These are phyloP conservation scores for Hordeum pubiflorum DNA, from an alignment of 202 grass and related monocot species.

Conservation along the genomic window DNA sequence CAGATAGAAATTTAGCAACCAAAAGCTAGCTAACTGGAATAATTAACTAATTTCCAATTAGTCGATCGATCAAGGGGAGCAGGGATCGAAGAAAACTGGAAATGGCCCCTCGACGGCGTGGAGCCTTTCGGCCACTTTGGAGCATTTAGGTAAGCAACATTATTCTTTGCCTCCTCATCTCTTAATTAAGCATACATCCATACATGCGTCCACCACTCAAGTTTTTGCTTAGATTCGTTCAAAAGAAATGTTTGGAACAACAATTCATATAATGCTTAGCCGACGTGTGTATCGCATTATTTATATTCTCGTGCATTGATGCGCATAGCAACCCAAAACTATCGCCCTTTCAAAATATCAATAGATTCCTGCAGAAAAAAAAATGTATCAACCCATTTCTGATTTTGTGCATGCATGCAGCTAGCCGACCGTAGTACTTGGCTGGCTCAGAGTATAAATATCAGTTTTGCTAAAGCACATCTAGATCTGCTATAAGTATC, in stretches of 20 bases:
- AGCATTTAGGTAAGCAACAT: background rate
- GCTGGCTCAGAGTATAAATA: background rate
- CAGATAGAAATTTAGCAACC: background rate
- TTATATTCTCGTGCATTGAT: background rate
- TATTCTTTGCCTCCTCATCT: constrained; percentile 26
- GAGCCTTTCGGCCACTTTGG: constrained; percentile 50
- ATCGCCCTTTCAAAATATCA: background rate
- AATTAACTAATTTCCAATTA: constrained; percentile 12
- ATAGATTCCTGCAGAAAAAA: background rate
- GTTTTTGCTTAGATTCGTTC: background rate
- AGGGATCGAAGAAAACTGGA: background rate
- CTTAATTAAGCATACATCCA: background rate
- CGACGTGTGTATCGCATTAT: background rate
- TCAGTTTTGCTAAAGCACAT: too few relatives aligned
- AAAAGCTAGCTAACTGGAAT: background rate
- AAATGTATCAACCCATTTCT: background rate
- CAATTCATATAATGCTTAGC: background rate
- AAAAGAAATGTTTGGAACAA: background rate
- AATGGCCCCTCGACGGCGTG: constrained; percentile 8
- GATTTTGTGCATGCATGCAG: background rate
- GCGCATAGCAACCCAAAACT: background rate
- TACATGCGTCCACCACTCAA: background rate
- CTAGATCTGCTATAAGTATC: too few relatives aligned
- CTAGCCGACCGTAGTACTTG: background rate
- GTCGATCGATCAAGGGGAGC: background rate